Evolutionary conservation across 371 early-diverging fungal species (phyloP), one percentile per base, ranked within the genome.

Genomic region (Haplosporangium sp.): DNA sequence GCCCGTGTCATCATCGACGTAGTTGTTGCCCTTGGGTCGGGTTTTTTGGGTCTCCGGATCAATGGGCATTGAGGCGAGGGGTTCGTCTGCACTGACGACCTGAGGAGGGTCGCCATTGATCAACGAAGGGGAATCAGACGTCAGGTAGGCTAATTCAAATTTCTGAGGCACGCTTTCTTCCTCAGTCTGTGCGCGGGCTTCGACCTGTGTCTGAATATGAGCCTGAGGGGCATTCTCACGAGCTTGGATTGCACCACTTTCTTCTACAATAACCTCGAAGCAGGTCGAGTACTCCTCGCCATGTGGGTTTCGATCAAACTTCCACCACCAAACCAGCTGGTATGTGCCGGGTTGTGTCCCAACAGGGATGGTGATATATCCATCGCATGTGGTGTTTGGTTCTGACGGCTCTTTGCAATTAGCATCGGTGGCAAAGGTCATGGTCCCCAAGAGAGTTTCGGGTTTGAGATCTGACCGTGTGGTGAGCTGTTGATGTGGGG

Each of bases 311-410:
- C 69, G 69, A n/a, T 82, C 83, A 46, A 73, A 83, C 51, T 75
- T 83, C 83, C 81, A 83, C 71, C 74, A 82, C 83, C 81, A 80
- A n/a, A 83, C 50, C 45, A 83, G 13, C 57, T 83, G 81, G 41
- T 80, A 76, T 0, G 62, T 70, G 1, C 81, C 83, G 29, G 80
- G 80, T 12, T 69, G 69, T 0, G 60, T 73, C 8, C 54, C 20
- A 2, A 5, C 40, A 7, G 83, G 83, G 38, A 83, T 36, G 0
- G 59, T 70, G 20, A 80, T 37, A 12, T 61, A 50, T 0, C 83
- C 83, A 29, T 71, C 74, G 43, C 81, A 83, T 64, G 74, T 73
- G 3, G 80, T 79, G 54, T 79, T 79, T 40, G 73, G 73, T 10
- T 73, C 80, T 37, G 41, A 47, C 1, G 80, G 50, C 21, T 62